Base-by-base conservation (phyloP, 805 yeast genomes). In the Barnettozyma sucrosica region DNA sequence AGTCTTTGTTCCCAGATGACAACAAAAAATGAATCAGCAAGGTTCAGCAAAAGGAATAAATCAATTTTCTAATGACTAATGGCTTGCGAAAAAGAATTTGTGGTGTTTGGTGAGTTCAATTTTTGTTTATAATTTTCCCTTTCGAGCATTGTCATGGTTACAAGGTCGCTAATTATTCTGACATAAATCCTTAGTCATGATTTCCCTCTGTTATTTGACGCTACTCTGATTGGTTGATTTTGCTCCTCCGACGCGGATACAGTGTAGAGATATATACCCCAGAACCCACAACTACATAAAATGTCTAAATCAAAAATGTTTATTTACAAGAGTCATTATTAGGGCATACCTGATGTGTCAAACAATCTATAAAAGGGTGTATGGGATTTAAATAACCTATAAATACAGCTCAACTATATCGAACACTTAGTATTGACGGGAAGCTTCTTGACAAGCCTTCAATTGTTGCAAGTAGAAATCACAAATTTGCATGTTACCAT, bases 381-480 rank as follows among this genome's bases (percentile, higher is more conserved):
- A n/a, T 36, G 38, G 11, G 23, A 19, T 36, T 36, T 19, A 36
- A 32, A 32, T 32, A 23, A 23, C 7, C 8, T 23, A 23, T 23
- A 23, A 23, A 23, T 5, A 23, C 25, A 34, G 37, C 37, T 18
- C 14, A 8, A 16, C 14, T 11, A 34, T 11, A 34, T 34, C 37
- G n/a, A 18, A 24, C n/a, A 25, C 8, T 19, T 81, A 90, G 68
- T 86, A 90, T 59, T 79, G 87, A 56, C 83, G 79, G 47, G 96
- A 76, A 59, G 97, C 96, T 69, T 86, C 89, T 73, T 93, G 97
- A 71, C 99, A 93, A 19, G 97, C 95, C 75, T 87, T 92, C 68
- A 93, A 82, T 74, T 92, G 97, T 73, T 93, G 97, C 71, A 93
- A 77, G 72, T 93, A 93, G 80, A 79, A 93, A 64, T 90, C 97